Base-by-base conservation (phyloP, 1,284 basidiomycete species). In the Tremellales sp. region DNA sequence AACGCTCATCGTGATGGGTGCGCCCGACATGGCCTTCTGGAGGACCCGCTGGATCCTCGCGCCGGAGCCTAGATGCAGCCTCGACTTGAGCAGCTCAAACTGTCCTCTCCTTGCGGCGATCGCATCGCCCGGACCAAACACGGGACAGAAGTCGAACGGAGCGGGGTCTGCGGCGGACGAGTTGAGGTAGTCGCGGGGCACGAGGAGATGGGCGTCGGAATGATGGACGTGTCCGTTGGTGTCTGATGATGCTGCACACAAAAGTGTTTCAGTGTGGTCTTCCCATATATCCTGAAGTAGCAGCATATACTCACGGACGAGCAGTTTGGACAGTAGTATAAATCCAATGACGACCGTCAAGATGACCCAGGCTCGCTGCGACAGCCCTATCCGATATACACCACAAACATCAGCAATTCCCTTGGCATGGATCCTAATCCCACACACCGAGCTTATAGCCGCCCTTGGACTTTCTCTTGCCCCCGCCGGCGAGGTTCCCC, bases 61-160 rank as follows among this genome's bases (percentile, higher is more conserved):
- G 10, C 87, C 83, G 45, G 83, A 88, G 1, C 92, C 92, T 0
- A 83, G 65, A 71, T 95, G 86, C 45, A 88, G 65, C 48, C 87
- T 76, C 50, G 82, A 88, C 72, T 85, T 84, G n/a, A 86, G 77
- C 22, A 95, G 78, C 4, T 79, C 75, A 45, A 83, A 74, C 19
- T 83, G 77, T 14, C 89, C 87, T 63, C 94, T 87, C 68, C 85
- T 85, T 31, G 76, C 70, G 2, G 82, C 86, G 38, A 95, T 75
- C 35, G 78, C 77, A 69, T 95, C 92, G 2, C 81, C 80, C 12
- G 85, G 83, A 3, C 88, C 87, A 67, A 86, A 87, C 3, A 82
- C 79, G 0, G 92, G 91, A 66, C 92, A 97, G 71, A 97, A 97
- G 0, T 78, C 75, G 69, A 97, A 97, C 0, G 92, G 91, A 50